phyloP scores from a whole-genome alignment of 2,329 filamentous ascomycete species.

The Fusarium sp. region DNA sequence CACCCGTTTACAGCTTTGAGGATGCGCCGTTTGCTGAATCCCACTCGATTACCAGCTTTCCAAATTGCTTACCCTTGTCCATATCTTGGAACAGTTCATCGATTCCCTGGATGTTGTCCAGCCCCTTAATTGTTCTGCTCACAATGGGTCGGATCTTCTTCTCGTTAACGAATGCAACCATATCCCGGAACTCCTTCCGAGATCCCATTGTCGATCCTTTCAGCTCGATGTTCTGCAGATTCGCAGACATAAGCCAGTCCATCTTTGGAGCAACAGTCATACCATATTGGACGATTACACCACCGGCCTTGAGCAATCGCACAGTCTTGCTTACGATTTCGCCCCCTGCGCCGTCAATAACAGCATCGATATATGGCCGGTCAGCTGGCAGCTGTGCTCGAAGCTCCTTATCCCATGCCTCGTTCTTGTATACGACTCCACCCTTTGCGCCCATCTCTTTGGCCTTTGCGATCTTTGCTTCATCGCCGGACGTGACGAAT shows the following conservation, averaged over 20 bases:
- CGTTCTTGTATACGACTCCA: slow-evolving; percentile 84
- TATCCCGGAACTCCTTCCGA: slow-evolving; percentile 87
- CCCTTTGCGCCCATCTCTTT: slow-evolving; percentile 78
- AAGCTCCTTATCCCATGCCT: slow-evolving; percentile 85
- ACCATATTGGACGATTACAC: slow-evolving; percentile 87
- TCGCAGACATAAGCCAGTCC: slow-evolving; percentile 85
- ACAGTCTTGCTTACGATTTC: slow-evolving; percentile 78
- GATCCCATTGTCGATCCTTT: slow-evolving; percentile 92
- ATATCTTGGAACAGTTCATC: slow-evolving; percentile 89
- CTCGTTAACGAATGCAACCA: slow-evolving; percentile 83
- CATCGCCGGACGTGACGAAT: slow-evolving; percentile 82
- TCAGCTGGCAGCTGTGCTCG: slow-evolving; percentile 70
- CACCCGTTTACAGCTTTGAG: slow-evolving; percentile 55
- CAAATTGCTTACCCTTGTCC: slow-evolving; percentile 87
- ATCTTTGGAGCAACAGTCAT: slow-evolving; percentile 91
- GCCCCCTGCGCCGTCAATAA: slow-evolving; percentile 92
- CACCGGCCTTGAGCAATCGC: slow-evolving; percentile 81
- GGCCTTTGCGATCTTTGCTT: slow-evolving; percentile 81
- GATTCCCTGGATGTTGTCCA: slow-evolving; percentile 83
- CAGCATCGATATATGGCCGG: slow-evolving; percentile 79
- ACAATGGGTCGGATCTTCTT: slow-evolving; percentile 82
- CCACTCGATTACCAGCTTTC: slow-evolving; percentile 87
- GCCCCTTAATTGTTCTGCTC: slow-evolving; percentile 76
- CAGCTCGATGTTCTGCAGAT: slow-evolving; percentile 89
- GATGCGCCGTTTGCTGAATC: slow-evolving; percentile 50